A percentile compares a stretch with the other conserved stretches of the same genome.
These are phyloP conservation scores for Pseudocercospora ulei DNA, from an alignment of 2,329 filamentous ascomycete genomes.

Conservation along the genomic window DNA sequence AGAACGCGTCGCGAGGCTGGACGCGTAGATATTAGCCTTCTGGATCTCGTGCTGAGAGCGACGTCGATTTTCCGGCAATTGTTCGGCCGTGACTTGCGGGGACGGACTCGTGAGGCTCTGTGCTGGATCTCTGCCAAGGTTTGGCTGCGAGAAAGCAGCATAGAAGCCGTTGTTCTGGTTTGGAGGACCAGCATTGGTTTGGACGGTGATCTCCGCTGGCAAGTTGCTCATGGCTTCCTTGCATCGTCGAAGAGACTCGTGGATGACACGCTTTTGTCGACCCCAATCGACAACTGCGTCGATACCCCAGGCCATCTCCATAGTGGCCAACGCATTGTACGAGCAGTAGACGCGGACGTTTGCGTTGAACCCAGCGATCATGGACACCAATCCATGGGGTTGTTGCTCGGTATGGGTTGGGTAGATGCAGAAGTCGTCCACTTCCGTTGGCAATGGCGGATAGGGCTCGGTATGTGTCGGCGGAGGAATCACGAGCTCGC, in stretches of 20 bases:
- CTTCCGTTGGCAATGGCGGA: slow-evolving; percentile 67
- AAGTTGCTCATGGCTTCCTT: slow-evolving; percentile 59
- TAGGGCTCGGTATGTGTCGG: slow-evolving; percentile 66
- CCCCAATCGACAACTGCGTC: slow-evolving; percentile 65
- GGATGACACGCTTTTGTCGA: slow-evolving; percentile 63
- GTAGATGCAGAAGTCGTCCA: slow-evolving; percentile 75
- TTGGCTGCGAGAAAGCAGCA: slow-evolving; percentile 22
- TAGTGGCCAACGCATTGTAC: slow-evolving; percentile 67
- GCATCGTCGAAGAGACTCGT: slow-evolving; percentile 59
- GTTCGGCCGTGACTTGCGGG: slow-evolving; percentile 27
- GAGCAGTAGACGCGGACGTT: slow-evolving; percentile 69
- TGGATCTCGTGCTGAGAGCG: slow-evolving; percentile 74
- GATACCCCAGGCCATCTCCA: slow-evolving; percentile 73
- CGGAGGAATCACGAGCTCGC: slow-evolving; percentile 64
- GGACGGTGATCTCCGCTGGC: slow-evolving; percentile 58
- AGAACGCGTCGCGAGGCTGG: slow-evolving; percentile 68
- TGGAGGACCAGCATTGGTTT: slow-evolving; percentile 36
- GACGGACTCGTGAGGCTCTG: slow-evolving; percentile 31
- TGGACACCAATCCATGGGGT: slow-evolving; percentile 56
- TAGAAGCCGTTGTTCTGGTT: slow-evolving; percentile 25
- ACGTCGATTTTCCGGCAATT: slow-evolving; percentile 36
- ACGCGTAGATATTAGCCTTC: slow-evolving; percentile 80
- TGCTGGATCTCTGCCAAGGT: slow-evolving; percentile 25
- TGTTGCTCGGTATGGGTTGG: slow-evolving; percentile 61
- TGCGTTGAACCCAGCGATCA: slow-evolving; percentile 70